Conservation (phyloP, 805 yeast species). For the Ogataea pignaliae region DNA sequence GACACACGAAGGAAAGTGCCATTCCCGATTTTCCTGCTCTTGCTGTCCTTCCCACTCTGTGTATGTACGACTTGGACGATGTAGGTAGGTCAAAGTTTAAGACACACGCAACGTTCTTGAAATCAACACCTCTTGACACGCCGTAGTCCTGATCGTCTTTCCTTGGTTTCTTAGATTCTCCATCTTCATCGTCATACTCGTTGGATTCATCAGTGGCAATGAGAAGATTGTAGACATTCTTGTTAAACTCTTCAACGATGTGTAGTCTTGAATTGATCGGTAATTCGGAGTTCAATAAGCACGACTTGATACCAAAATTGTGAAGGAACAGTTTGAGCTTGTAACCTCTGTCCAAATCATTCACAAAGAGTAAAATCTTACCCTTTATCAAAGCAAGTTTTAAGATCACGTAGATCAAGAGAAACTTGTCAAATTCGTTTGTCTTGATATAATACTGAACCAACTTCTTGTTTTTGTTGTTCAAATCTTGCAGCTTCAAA, state of each 20-base stretch:
- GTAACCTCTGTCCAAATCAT: conserved; percentile 92
- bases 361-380: conserved; percentile 85
- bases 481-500: conserved; percentile 68
- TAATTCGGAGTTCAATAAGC: conserved; percentile 86
- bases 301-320: conserved; percentile 88
- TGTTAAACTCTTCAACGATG: conserved; percentile 92
- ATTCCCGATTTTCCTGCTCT: conserved; percentile 95
- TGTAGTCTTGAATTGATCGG: conserved; percentile 92
- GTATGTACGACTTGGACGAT: conserved; percentile 83
- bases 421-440: conserved; percentile 85
- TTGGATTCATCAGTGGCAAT: conserved; percentile 93
- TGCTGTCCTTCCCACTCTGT: conserved; percentile 95
- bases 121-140: conserved; percentile 95
- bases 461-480: conserved; percentile 51
- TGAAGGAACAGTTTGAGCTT: conserved; percentile 85
- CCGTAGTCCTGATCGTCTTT: conserved; percentile 64
- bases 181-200: conserved; percentile 44
- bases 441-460: conserved; percentile 85
- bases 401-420: conserved; percentile 86
- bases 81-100: conserved; percentile 91
- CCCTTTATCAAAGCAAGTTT: conserved; percentile 86
- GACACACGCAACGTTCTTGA: conserved; percentile 93
- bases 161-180: conserved; percentile 17
- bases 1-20: conserved; percentile 88
- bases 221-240: conserved; percentile 76